phyloP scores from a whole-genome alignment of 2,329 filamentous ascomycete genomes.

The Fusarium albosuccineum region DNA sequence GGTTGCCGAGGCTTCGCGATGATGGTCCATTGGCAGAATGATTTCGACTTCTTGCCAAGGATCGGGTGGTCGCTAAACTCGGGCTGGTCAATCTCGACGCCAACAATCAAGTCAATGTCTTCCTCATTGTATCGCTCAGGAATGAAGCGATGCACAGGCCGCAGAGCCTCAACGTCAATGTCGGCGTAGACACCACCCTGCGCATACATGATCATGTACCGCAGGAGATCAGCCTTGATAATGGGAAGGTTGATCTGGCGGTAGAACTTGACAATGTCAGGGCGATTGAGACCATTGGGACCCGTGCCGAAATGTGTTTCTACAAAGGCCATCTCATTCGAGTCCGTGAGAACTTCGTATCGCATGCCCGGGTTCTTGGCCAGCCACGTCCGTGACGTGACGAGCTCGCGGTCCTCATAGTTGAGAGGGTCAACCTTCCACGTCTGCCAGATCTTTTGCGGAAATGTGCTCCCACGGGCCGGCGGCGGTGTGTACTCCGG shows the following conservation, averaged over 20 bases:
- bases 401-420: slow-evolving; percentile 74
- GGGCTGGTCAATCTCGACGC: slow-evolving; percentile 79
- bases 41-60: slow-evolving; percentile 75
- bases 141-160: slow-evolving; percentile 53
- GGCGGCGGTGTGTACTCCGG: slow-evolving; percentile 17
- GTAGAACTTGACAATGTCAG: slow-evolving; percentile 74
- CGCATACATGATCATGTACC: slow-evolving; percentile 79
- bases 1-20: slow-evolving; percentile 76
- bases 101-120: slow-evolving; percentile 79
- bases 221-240: slow-evolving; percentile 75
- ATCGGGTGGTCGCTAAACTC: slow-evolving; percentile 73
- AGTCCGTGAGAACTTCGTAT: slow-evolving; percentile 78
- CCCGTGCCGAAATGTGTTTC: slow-evolving; percentile 77
- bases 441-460: slow-evolving; percentile 80
- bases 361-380: slow-evolving; percentile 74
- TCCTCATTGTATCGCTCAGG: slow-evolving; percentile 69
- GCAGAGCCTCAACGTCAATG: slow-evolving; percentile 54
- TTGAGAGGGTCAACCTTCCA: slow-evolving; percentile 78
- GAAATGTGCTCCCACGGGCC: slow-evolving; percentile 60
- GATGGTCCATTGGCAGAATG: slow-evolving; percentile 83
- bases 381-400: slow-evolving; percentile 73
- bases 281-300: slow-evolving; percentile 72
- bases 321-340: slow-evolving; percentile 75
- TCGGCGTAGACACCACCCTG: slow-evolving; percentile 81
- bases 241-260: slow-evolving; percentile 72